Evolutionary conservation across 306 rosid genomes (phyloP), one percentile per base, ranked within the genome.

Genomic region (Malus fusca): DNA sequence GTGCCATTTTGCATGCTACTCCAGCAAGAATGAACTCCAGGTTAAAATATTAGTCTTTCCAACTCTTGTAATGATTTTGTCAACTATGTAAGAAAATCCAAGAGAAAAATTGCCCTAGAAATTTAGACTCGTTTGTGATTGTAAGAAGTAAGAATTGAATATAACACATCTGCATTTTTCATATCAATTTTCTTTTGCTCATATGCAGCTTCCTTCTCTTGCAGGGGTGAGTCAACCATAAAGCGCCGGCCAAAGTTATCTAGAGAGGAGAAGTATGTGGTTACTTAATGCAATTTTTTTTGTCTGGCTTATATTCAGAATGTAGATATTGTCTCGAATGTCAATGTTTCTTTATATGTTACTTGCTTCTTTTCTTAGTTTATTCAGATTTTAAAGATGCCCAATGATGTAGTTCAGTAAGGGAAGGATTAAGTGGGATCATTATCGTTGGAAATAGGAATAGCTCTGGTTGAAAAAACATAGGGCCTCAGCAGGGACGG

Each of bases 1-100:
- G 98, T 68, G 86, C 93, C 76, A 92, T 94, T 85, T 87, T 94
- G 82, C 98, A 94, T 88, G 92, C 98, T 42, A 87, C 90, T 79
- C 98, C 98, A 69, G 81, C 92, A 40, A 90, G 97, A 84, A 64
- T 92, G 80, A 89, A 82, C 23, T 84, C 96, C 68, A 94, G 86
- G 98, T 94, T 84, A 86, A 82, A 31, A 85, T 59, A 56, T 23
- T 8, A 43, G 18, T 76, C 67, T 56, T 28, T 48, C 37, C 1
- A 52, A 46, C 31, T 10, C 63, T 37, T 18, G 23, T 31, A 53
- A 17, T 30, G 44, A n/a, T 78, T 74, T 73, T 21, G 37, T 56
- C 40, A 44, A 21, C 30, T 70, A 71, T 53, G 26, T 65, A 26
- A 72, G 44, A 62, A 51, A 52, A 60, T 75, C 33, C 58, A 40